Evolutionary conservation across 1,284 basidiomycete genomes (phyloP), one percentile per base, ranked within the genome.

Genomic region (Ganoderma lucidum): DNA sequence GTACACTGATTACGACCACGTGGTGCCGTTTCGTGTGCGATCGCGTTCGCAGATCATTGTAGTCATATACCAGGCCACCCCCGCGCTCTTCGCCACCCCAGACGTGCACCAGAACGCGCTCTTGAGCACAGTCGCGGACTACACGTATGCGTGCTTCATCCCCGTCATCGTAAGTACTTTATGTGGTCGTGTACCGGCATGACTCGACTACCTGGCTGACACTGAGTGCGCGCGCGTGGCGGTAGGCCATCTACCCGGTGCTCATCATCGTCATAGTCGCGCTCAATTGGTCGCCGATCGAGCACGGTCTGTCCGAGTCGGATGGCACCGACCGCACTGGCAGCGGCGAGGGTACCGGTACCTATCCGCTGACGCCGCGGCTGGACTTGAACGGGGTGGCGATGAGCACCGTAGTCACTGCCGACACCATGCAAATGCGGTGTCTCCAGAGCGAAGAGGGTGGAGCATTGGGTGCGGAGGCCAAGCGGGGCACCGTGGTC

Each of bases 231-330:
- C 23, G 23, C 23, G 23, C 23, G 23, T 23, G 23, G 23, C 23
- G 23, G 23, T 23, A 63, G 62, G 62, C 62, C 3, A 51, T 39
- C 6, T 63, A 63, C 32, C 62, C 62, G 45, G 48, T 63, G 48
- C 62, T 63, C n/a, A 63, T 63, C 37, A 55, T 63, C 35, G 62
- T 55, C n/a, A 48, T 63, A 12, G 62, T 63, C 23, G 59, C 59
- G 39, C 59, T 61, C 59, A 61, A 61, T 39, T 61, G 59, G 59
- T 61, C 59, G n/a, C 59, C 59, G 10, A 61, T 61, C 37, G 59
- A 61, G 2, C 39, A 30, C 12, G 53, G 30, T 2, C 30, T 56
- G 4, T 32, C n/a, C n/a, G n/a, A n/a, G n/a, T n/a, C 30, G 23
- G n/a, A 61, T 12, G n/a, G 10, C 15, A 23, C 56, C 1, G 12